Conservation (phyloP, 1,139 yeast species). For the Suhomyces ambrosiae region DNA sequence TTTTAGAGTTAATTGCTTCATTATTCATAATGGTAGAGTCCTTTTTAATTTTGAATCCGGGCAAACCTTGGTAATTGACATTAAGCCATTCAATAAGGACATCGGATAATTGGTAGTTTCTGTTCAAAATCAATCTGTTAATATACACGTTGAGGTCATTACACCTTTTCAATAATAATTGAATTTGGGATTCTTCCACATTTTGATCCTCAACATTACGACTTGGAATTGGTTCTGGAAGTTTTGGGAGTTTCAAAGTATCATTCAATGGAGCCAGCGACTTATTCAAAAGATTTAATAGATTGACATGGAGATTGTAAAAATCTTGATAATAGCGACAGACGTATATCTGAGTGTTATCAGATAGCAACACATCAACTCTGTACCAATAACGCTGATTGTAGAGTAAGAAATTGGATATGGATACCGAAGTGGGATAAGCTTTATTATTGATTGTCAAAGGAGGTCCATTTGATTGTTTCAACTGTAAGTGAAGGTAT, state of each 20-base stretch:
- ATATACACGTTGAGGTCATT: slow-evolving; percentile 39
- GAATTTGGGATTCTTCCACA: slow-evolving; percentile 16
- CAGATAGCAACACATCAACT: slow-evolving; percentile 38
- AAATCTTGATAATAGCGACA: slow-evolving; percentile 49
- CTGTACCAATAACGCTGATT: slow-evolving; percentile 47
- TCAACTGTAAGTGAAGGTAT: slow-evolving; percentile 25
- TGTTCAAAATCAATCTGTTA: slow-evolving; percentile 28
- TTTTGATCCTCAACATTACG: slow-evolving; percentile 16
- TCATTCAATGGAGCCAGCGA: slow-evolving; percentile 17
- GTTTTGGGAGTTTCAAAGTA: slow-evolving; percentile 35
- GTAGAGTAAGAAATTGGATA: slow-evolving; percentile 37
- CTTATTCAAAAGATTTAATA: slow-evolving; percentile 24
- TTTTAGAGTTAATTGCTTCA: slow-evolving; percentile 18
- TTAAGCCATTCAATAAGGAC: slow-evolving; percentile 40
- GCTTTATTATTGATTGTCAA: slow-evolving; percentile 35
- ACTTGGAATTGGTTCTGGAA: slow-evolving; percentile 47
- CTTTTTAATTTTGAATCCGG: slow-evolving; percentile 22
- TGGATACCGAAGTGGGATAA: slow-evolving; percentile 34
- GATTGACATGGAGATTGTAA: slow-evolving; percentile 39
- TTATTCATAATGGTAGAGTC: slow-evolving; percentile 10
- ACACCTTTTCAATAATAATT: slow-evolving; percentile 31
- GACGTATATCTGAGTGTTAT: slow-evolving; percentile 32
- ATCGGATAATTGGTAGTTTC: slow-evolving; percentile 29
- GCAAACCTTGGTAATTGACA: slow-evolving; percentile 22
- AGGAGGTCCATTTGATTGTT: slow-evolving; percentile 23